Percentiles rank a stretch among this genome's conserved stretches.
Conservation (phyloP, 108 stramenopile genomes). For the Cyclotella sp. region DNA sequence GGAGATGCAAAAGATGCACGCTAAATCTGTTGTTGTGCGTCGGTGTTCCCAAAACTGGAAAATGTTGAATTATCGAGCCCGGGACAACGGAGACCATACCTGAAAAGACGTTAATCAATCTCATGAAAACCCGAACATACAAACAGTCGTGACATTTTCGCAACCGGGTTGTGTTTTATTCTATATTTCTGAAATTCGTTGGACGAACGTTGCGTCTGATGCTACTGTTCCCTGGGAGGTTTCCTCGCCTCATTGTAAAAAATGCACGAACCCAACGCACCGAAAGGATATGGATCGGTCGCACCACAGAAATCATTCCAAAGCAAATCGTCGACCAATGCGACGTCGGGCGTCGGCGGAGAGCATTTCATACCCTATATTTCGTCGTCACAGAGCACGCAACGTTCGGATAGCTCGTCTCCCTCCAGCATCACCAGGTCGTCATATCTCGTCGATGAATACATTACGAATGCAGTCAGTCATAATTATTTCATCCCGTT, state of each 20-base stretch:
- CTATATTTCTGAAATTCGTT: no score
- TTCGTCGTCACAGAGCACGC: background rate
- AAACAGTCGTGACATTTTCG: no score
- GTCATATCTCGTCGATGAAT: background rate
- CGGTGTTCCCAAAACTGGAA: background rate
- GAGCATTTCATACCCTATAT: background rate
- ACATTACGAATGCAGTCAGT: background rate
- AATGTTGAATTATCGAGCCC: background rate
- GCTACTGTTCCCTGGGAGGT: background rate
- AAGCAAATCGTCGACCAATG: background rate
- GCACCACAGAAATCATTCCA: background rate
- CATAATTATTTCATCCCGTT: constrained; percentile 6
- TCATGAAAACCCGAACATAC: background rate
- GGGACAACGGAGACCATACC: no score
- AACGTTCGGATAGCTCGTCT: background rate
- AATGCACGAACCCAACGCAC: constrained; percentile 6
- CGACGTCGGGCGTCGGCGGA: background rate
- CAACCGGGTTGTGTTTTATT: no score
- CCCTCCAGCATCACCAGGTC: background rate
- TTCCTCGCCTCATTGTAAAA: background rate
- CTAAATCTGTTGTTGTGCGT: background rate
- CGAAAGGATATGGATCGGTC: constrained; percentile 5
- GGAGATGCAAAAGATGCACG: constrained; percentile 16
- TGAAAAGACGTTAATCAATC: no score
- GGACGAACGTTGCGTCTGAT: background rate